phyloP scores from a whole-genome alignment of 176 grass and related monocot species.

The Cenchrus fungigraminus region DNA sequence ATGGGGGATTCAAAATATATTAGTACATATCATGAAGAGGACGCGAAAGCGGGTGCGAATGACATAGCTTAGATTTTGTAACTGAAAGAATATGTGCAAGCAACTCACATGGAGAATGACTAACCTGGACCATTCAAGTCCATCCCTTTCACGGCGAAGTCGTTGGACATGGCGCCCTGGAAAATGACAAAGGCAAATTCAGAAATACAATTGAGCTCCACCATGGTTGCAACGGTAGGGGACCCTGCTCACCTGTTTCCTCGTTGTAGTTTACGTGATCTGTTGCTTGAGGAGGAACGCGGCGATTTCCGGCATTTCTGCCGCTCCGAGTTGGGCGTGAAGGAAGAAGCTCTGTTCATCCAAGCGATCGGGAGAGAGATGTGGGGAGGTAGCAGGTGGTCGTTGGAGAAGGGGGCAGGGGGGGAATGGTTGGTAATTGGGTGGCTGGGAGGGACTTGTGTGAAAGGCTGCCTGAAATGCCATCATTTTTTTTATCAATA shows the following conservation, averaged over 20 bases:
- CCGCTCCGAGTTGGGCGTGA: conserved; percentile 13
- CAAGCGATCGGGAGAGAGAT: conserved; percentile 12
- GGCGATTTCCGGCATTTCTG: conserved; percentile 10
- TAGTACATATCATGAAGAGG: not conserved
- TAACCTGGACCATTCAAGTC: conserved; percentile 39
- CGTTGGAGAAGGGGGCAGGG: conserved; percentile 7
- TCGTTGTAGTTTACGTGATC: conserved; percentile 43
- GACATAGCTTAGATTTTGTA: not conserved
- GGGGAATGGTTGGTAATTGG: conserved; percentile 19
- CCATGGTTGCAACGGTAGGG: not conserved
- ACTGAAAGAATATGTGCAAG: not conserved
- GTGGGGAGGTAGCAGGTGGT: not conserved
- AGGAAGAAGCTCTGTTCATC: conserved; percentile 31
- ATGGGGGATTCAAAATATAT: conserved; percentile 3
- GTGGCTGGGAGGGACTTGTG: conserved; percentile 46
- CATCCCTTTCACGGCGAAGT: conserved; percentile 71
- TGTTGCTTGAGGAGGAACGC: conserved; percentile 34
- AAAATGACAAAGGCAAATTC: not conserved
- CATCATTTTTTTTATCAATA: not conserved
- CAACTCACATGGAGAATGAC: not conserved
- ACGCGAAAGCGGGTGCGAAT: not conserved
- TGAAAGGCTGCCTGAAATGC: conserved; percentile 31
- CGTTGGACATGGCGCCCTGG: conserved; percentile 60
- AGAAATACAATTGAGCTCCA: not conserved
- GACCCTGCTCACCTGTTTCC: conserved; percentile 37